A percentile compares a stretch with the other conserved stretches of the same genome.
Conservation (phyloP, 441 rosid genomes). For the Euphorbia schlechtendalii region DNA sequence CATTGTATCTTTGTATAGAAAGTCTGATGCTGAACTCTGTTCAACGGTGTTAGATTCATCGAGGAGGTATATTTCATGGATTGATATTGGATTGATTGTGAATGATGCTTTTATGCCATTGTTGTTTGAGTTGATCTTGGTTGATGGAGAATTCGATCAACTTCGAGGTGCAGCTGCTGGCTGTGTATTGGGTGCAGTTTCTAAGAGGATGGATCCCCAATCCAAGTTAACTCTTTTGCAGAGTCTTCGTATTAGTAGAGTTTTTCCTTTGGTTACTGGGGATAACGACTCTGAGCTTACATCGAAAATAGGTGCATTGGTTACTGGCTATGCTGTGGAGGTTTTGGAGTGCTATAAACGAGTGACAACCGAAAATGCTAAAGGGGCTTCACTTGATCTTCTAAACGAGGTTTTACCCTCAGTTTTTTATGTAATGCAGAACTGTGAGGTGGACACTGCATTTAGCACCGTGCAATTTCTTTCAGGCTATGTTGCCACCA, state of each 20-base stretch:
- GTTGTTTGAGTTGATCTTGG: slow-evolving; percentile 67
- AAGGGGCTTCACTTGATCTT: slow-evolving; percentile 48
- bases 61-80: slow-evolving; percentile 89
- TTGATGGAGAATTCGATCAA: slow-evolving; percentile 51
- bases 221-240: slow-evolving; percentile 60
- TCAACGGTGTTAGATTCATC: slow-evolving; percentile 61
- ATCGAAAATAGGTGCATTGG: slow-evolving; percentile 48
- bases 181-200: slow-evolving; percentile 75
- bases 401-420: slow-evolving; percentile 86
- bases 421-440: slow-evolving; percentile 64
- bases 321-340: slow-evolving; percentile 81
- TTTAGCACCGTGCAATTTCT: slow-evolving; percentile 73
- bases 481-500: slow-evolving; percentile 63
- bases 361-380: slow-evolving; percentile 51
- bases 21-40: slow-evolving; percentile 65
- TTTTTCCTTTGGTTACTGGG: slow-evolving; percentile 54
- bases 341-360: slow-evolving; percentile 74
- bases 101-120: slow-evolving; percentile 68
- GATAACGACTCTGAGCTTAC: slow-evolving; percentile 65
- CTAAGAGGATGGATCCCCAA: slow-evolving; percentile 81
- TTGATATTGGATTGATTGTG: slow-evolving; percentile 73
- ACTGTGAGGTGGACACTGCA: slow-evolving; percentile 61
- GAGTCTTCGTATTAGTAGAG: slow-evolving; percentile 56
- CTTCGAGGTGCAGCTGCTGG: slow-evolving; percentile 79
- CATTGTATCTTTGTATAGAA: slow-evolving; percentile 55